These are phyloP conservation scores for Aspergillus sp. DNA, from an alignment of 2,329 filamentous ascomycete species.

Conservation along the genomic window DNA sequence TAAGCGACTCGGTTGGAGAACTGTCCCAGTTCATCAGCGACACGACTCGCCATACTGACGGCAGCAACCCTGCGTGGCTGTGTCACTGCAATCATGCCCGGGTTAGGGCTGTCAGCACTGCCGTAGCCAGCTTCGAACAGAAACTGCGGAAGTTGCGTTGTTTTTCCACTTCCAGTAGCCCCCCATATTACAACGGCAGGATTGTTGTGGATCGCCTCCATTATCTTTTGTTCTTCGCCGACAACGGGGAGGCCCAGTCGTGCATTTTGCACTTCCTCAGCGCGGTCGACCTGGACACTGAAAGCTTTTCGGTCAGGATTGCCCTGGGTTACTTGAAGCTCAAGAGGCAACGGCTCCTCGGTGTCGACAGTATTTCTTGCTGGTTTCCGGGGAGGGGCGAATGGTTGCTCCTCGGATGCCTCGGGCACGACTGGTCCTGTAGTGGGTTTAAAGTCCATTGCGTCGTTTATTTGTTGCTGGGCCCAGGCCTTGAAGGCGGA, in stretches of 20 bases:
- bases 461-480: conserved; percentile 72
- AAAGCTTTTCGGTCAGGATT: conserved; percentile 59
- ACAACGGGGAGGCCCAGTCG: conserved; percentile 79
- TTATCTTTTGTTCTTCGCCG: conserved; percentile 90
- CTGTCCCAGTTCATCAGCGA: conserved; percentile 72
- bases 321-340: conserved; percentile 30
- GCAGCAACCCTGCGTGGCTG: conserved; percentile 91
- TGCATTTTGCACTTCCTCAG: conserved; percentile 64
- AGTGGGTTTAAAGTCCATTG: conserved; percentile 58
- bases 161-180: conserved; percentile 93
- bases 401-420: conserved; percentile 20
- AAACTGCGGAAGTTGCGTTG: conserved; percentile 94
- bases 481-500: conserved; percentile 94
- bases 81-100: conserved; percentile 89
- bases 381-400: conserved; percentile 21
- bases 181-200: conserved; percentile 86
- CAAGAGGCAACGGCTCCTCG: conserved; percentile 31
- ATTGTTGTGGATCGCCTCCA: conserved; percentile 94
- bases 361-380: conserved; percentile 29
- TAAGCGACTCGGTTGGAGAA: conserved; percentile 74
- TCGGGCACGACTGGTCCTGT: conserved; percentile 16
- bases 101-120: conserved; percentile 63
- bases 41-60: conserved; percentile 91
- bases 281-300: conserved; percentile 61
- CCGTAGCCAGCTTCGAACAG: conserved; percentile 91